Conservation (phyloP, 495 filamentous ascomycete species). For the Durotheca rogersii region DNA sequence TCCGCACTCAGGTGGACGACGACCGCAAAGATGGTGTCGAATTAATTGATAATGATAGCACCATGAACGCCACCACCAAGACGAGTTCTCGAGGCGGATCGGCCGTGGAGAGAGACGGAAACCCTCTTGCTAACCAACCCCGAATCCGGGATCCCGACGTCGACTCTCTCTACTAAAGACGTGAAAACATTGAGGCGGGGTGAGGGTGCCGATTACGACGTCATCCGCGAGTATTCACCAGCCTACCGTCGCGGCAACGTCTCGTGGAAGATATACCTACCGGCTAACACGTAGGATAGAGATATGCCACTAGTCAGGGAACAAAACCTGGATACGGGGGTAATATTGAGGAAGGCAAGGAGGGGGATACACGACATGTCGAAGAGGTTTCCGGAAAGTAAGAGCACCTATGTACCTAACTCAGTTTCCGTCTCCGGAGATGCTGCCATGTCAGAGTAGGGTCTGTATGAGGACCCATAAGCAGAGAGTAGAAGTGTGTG, state of each 20-base stretch:
- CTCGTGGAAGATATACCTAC: conserved; percentile 4
- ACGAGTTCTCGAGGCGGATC: conserved; percentile 34
- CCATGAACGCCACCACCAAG: conserved; percentile 30
- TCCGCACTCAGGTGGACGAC: conserved; percentile 5
- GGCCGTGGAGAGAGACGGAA: conserved; percentile 28
- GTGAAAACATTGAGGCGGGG: no score
- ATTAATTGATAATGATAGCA: conserved; percentile 35
- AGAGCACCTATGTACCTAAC: conserved; percentile 14
- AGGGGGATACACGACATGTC: conserved; percentile 10
- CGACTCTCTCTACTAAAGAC: conserved; percentile 33
- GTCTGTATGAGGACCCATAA: background rate
- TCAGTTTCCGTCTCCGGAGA: conserved; percentile 1
- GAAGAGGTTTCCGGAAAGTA: conserved; percentile 11
- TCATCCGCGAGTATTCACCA: background rate
- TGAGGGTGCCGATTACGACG: background rate
- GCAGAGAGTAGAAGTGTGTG: background rate
- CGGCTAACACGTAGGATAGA: background rate
- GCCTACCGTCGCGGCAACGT: no score
- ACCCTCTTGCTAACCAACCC: conserved; percentile 9
- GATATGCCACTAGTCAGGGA: no score
- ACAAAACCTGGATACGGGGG: no score
- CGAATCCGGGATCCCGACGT: conserved; percentile 15
- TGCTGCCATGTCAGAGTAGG: conserved; percentile 14
- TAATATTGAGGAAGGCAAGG: background rate
- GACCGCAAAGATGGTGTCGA: conserved; percentile 34